These are phyloP conservation scores for Erythrophleum ivorense DNA, from an alignment of 331 rosid species.

Conservation along the genomic window DNA sequence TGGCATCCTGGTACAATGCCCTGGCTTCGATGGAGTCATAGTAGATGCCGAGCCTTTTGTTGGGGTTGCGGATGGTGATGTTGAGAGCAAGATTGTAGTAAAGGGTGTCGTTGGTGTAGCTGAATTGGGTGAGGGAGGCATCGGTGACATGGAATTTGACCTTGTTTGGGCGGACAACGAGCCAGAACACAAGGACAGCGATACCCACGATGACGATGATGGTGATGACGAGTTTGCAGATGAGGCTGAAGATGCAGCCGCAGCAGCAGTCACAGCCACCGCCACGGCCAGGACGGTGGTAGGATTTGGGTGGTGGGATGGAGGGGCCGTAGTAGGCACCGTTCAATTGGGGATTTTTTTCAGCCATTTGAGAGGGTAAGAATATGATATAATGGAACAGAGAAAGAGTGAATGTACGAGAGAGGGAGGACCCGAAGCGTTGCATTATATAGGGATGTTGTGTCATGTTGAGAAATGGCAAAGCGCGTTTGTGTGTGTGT, in stretches of 20 bases:
- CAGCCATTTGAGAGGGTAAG: slow-evolving; percentile 23
- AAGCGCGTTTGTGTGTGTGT: neutral
- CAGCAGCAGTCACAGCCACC: slow-evolving; percentile 56
- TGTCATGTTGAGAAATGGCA: neutral
- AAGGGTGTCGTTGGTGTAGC: slow-evolving; percentile 50
- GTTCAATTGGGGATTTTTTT: slow-evolving; percentile 38
- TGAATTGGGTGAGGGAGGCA: slow-evolving; percentile 69
- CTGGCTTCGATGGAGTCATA: slow-evolving; percentile 75
- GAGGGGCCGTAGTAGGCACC: slow-evolving; percentile 61
- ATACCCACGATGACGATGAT: slow-evolving; percentile 50
- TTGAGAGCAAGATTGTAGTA: slow-evolving; percentile 68
- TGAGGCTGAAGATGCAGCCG: slow-evolving; percentile 54
- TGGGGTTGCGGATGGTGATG: slow-evolving; percentile 80
- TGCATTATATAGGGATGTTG: neutral
- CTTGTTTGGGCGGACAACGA: slow-evolving; percentile 70
- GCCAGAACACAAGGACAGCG: slow-evolving; percentile 62
- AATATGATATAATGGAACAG: neutral
- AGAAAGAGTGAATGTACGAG: neutral
- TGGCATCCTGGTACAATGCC: slow-evolving; percentile 53
- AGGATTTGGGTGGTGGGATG: slow-evolving; percentile 44
- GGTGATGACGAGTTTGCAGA: slow-evolving; percentile 55
- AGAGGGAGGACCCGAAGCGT: neutral
- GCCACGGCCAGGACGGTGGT: slow-evolving; percentile 18
- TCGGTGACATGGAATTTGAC: slow-evolving; percentile 62
- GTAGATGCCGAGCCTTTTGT: slow-evolving; percentile 70